Evolutionary conservation across 2,329 filamentous ascomycete genomes (phyloP).

Genomic region (Diplodia mutila): DNA sequence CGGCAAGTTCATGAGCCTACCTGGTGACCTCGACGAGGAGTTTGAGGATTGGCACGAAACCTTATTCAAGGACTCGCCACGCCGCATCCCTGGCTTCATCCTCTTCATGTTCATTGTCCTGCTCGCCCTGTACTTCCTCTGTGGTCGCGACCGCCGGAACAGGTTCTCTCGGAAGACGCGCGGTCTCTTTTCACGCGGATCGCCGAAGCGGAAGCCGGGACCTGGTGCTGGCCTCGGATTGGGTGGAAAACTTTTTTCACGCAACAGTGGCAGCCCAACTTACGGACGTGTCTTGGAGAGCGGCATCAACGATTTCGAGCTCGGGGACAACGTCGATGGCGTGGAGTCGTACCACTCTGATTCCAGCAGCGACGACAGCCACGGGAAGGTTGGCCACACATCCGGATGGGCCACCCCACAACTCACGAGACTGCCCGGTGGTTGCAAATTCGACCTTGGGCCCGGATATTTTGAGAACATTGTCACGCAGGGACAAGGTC

Average conservation of each 20-base stretch:
- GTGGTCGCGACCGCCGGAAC: conserved; percentile 75
- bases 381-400: conserved; percentile 61
- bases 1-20: conserved; percentile 50
- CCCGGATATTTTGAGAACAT: conserved; percentile 34
- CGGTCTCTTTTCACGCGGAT: conserved; percentile 50
- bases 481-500: conserved; percentile 36
- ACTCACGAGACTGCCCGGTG: conserved; percentile 44
- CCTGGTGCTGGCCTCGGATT: conserved; percentile 29
- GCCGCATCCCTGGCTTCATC: conserved; percentile 73
- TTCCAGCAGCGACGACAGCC: conserved; percentile 60
- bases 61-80: conserved; percentile 67
- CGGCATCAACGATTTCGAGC: conserved; percentile 71
- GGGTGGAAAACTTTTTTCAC: conserved; percentile 52
- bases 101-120: conserved; percentile 76
- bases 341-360: conserved; percentile 41
- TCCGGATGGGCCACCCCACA: conserved; percentile 72
- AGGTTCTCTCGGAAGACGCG: conserved; percentile 59
- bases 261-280: conserved; percentile 47
- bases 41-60: conserved; percentile 59
- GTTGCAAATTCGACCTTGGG: conserved; percentile 25
- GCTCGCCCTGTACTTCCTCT: conserved; percentile 71
- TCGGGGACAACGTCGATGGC: conserved; percentile 67
- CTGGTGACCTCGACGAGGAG: conserved; percentile 52
- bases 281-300: conserved; percentile 90
- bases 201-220: conserved; percentile 34